Percentiles rank a stretch among this genome's conserved stretches.
phyloP scores from a whole-genome alignment of 2,329 filamentous ascomycete species.

The Diplodia corticola region DNA sequence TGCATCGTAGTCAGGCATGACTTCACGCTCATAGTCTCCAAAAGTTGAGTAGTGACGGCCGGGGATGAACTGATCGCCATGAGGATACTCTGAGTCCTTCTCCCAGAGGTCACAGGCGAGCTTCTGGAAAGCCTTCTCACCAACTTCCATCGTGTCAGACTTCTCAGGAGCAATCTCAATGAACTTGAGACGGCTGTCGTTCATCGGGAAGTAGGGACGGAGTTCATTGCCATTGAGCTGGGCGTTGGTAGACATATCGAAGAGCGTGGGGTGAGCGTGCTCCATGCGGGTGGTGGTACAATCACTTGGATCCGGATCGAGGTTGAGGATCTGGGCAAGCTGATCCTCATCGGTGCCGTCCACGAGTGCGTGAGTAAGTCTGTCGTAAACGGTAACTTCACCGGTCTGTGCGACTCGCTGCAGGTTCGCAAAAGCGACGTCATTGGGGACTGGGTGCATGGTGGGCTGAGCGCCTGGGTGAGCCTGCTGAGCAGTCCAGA shows the following conservation, averaged over 20 bases:
- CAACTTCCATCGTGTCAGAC: neutral
- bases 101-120: neutral
- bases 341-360: neutral
- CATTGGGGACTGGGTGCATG: too few species aligned
- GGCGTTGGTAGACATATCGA: neutral
- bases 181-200: neutral
- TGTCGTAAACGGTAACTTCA: too few species aligned
- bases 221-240: neutral
- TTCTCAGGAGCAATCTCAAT: neutral
- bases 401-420: too few species aligned
- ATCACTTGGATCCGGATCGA: too few species aligned
- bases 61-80: neutral
- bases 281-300: neutral
- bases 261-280: too few species aligned
- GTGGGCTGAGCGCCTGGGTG: neutral
- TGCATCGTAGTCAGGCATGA: neutral
- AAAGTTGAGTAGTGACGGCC: neutral
- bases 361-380: too few species aligned
- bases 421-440: too few species aligned
- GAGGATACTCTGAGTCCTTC: neutral
- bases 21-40: neutral
- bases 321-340: neutral
- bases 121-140: neutral
- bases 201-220: neutral
- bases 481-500: too few species aligned